A percentile compares a stretch with the other conserved stretches of the same genome.
These are phyloP conservation scores for Rubia yunnanensis DNA, from an alignment of 257 asterid genomes.

Conservation along the genomic window DNA sequence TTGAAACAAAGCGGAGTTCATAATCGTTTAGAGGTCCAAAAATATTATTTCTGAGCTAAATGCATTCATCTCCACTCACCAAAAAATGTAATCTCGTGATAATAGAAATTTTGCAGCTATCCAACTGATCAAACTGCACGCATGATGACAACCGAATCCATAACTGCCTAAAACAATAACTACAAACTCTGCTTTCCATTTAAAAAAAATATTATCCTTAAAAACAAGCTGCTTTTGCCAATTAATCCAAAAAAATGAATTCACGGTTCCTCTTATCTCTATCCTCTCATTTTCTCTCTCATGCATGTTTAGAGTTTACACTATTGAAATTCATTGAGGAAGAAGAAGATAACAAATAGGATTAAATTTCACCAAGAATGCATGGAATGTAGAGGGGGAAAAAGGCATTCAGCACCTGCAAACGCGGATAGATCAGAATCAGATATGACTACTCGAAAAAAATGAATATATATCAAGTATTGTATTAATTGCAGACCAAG, in stretches of 20 bases:
- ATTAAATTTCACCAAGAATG: background rate
- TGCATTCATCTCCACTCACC: constrained; percentile 17
- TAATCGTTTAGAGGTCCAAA: too few relatives aligned
- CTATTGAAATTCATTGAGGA: background rate
- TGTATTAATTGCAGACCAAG: background rate
- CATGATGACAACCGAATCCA: background rate
- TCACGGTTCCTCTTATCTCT: too few relatives aligned
- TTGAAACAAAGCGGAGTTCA: too few relatives aligned
- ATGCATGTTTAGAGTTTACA: background rate
- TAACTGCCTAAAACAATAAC: background rate
- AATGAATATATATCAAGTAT: background rate
- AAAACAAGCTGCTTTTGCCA: background rate
- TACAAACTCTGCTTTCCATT: background rate
- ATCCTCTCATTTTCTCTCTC: background rate
- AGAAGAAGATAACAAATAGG: too few relatives aligned
- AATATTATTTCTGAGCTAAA: too few relatives aligned
- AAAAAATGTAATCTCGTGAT: too few relatives aligned
- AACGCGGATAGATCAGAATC: background rate
- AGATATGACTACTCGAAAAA: background rate
- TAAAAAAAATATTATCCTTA: background rate
- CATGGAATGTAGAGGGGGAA: constrained; percentile 1
- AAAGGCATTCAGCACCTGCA: background rate
- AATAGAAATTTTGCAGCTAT: background rate
- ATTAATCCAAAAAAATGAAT: too few relatives aligned
- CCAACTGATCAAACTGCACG: background rate